Base-by-base conservation (phyloP, 1,284 basidiomycete species). In the Heterobasidion annosum region DNA sequence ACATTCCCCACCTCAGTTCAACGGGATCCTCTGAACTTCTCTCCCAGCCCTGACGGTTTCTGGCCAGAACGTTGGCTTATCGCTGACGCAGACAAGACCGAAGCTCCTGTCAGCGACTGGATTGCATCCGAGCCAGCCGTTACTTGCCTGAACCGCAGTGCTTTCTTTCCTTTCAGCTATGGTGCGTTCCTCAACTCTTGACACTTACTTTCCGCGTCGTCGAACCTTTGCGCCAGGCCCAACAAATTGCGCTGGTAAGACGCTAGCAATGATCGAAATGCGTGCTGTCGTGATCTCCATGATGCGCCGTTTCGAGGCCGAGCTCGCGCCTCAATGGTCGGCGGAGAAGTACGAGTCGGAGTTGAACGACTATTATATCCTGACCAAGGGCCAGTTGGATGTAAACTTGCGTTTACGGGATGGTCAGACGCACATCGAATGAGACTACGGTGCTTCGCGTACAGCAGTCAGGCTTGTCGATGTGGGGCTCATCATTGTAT, bases 11-110 rank as follows among this genome's bases (percentile, higher is more conserved):
- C 48, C 15, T 15, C 16, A 49, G 43, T 70, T 2, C 65, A 69
- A 25, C 63, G 64, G 34, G 67, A 70, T 56, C 58, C 66, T 7
- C 62, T 62, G 19, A 62, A 69, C 60, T 70, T 69, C 60, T 61
- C 61, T 9, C 62, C 63, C 32, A 7, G 44, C 5, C 63, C 69
- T 1, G 60, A 66, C 40, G 48, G 49, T 18, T 70, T 65, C 61
- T 62, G 61, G 61, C 68, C 68, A 9, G 66, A 68, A 49, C 63
- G 67, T 12, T 70, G 68, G 67, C 60, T 68, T 45, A 52, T 57
- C 46, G 59, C 56, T 8, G 35, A 33, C 13, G 34, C 48, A 52
- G 16, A 33, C 16, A 13, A 64, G 5, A 9, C 12, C 5, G 32
- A 47, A 9, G 25, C 33, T 9, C 34, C 25, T 1, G 9, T 9